Evolutionary conservation across 176 grass and related monocot genomes (phyloP), one percentile per base, ranked within the genome.

Genomic region (Oryza meridionalis): DNA sequence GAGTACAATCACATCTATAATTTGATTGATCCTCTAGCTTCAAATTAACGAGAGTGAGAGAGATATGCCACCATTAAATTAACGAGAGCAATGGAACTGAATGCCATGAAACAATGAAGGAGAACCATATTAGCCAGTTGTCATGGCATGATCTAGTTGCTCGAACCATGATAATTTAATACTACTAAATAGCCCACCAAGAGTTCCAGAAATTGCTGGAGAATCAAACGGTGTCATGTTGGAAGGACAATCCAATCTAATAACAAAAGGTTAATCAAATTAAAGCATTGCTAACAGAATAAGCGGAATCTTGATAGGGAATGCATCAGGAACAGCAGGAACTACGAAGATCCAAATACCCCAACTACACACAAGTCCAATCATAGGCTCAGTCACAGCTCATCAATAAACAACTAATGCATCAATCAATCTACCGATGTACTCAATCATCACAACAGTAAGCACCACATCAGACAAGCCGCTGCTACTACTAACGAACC

Each of bases 381-480:
- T 17, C 40, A 2, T 78, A 43, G 3, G 10, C 27, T 14, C 29
- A n/a, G n/a, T n/a, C n/a, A 1, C 9, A 4, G 15, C 7, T 61
- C 55, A 2, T 13, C 1, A 40, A 0, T 17, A 62, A 69, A 22
- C 9, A 29, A 63, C 38, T 38, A 72, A 1, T 27, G 63, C 7
- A 58, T 32, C 22, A 65, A 77, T 7, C 31, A 82, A 72, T 32
- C 31, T 14, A 46, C 24, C 3, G 10, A 72, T 16, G 38, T 31
- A 10, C 32, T 10, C 11, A 40, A 5, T 22, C 3, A 85, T 80
- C 63, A 62, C 3, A 47, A 50, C 17, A 51, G 49, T 31, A 58
- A 53, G 74, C 11, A 76, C 70, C 70, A 69, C n/a, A 84, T 79
- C 19, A 4, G 10, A 73, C 43, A 86, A 65, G 9, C 31, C 64